Conservation (phyloP, 139 green algal genomes). For the Chlorella ohadii region DNA sequence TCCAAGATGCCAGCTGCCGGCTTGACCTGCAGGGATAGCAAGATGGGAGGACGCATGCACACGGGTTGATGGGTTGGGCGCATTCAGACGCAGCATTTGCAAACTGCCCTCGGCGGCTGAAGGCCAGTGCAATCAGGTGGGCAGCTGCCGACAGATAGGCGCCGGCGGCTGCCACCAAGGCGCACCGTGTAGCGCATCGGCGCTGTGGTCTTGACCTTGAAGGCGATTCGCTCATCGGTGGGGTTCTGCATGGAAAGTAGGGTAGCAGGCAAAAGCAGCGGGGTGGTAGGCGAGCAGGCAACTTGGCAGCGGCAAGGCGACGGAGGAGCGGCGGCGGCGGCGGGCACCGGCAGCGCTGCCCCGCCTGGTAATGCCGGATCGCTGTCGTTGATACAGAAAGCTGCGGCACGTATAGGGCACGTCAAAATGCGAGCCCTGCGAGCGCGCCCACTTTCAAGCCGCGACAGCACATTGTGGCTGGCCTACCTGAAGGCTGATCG, state of each 20-base stretch:
- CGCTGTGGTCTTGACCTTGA: conserved; percentile 83
- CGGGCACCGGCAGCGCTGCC: no score
- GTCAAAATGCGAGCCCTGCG: no score
- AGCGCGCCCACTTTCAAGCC: background rate
- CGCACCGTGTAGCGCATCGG: conserved; percentile 80
- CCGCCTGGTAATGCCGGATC: no score
- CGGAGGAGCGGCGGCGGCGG: background rate
- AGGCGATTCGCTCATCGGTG: conserved; percentile 57
- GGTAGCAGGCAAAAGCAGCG: no score
- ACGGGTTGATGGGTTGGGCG: background rate
- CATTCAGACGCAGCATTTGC: background rate
- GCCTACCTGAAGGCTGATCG: conserved; percentile 11
- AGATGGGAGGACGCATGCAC: background rate
- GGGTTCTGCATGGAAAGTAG: conserved; percentile 54
- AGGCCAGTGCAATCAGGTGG: background rate
- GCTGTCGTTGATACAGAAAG: no score
- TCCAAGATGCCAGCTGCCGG: conserved; percentile 62
- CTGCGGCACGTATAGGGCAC: no score
- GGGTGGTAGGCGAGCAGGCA: no score
- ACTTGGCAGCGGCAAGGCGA: background rate
- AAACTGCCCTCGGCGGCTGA: no score
- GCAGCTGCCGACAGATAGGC: background rate
- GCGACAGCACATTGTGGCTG: no score
- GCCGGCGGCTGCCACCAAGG: background rate
- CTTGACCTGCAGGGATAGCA: background rate